These are phyloP conservation scores for Onygena corvina DNA, from an alignment of 2,329 filamentous ascomycete species.

Conservation along the genomic window DNA sequence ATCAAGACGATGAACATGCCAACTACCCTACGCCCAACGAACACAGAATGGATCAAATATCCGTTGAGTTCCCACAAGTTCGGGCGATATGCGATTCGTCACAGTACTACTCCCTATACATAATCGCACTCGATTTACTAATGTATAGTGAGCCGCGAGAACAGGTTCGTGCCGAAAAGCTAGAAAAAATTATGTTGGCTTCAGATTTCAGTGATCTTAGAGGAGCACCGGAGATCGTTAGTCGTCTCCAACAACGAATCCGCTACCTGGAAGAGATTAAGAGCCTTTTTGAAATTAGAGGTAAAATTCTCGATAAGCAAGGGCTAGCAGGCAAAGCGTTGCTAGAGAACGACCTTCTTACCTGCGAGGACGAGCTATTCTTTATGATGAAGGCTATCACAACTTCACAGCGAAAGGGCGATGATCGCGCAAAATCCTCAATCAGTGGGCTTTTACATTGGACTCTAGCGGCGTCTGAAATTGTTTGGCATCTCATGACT, in stretches of 20 bases:
- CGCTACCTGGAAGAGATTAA: slow-evolving; percentile 93
- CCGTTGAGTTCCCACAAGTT: slow-evolving; percentile 90
- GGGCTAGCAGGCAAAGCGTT: slow-evolving; percentile 83
- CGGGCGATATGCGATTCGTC: slow-evolving; percentile 92
- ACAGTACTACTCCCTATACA: slow-evolving; percentile 96
- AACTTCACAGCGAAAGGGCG: slow-evolving; percentile 76
- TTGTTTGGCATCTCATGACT: slow-evolving; percentile 92
- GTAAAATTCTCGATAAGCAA: slow-evolving; percentile 70
- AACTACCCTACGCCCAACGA: slow-evolving; percentile 43
- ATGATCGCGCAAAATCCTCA: slow-evolving; percentile 55
- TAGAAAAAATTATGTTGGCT: slow-evolving; percentile 98
- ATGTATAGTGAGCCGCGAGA: slow-evolving; percentile 94
- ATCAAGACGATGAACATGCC: slow-evolving; percentile 33
- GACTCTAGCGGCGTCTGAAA: slow-evolving; percentile 87
- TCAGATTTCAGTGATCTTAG: slow-evolving; percentile 96
- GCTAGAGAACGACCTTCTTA: slow-evolving; percentile 78
- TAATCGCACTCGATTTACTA: slow-evolving; percentile 90
- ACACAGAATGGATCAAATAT: slow-evolving; percentile 84
- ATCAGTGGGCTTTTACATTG: slow-evolving; percentile 74
- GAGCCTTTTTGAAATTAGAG: slow-evolving; percentile 85
- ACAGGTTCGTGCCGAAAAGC: slow-evolving; percentile 86
- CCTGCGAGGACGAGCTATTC: slow-evolving; percentile 92
- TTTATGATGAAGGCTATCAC: slow-evolving; percentile 99
- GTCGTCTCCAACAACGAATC: slow-evolving; percentile 80
- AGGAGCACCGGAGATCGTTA: slow-evolving; percentile 86